Conservation (phyloP, 176 grass and related monocot genomes). For the Eragrostis curvula region DNA sequence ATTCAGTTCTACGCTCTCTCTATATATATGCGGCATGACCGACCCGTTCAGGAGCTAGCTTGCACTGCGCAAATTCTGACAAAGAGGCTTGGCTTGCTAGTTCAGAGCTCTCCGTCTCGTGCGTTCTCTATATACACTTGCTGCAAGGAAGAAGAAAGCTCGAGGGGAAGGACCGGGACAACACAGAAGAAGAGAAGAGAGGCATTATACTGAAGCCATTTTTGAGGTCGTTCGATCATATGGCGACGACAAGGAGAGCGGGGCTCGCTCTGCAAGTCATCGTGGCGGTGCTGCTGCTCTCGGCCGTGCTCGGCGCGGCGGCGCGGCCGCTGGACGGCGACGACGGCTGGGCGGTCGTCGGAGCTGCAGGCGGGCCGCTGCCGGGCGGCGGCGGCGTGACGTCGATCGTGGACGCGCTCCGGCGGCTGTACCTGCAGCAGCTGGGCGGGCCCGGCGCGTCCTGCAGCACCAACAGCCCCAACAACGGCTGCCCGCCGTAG, state of each 20-base stretch:
- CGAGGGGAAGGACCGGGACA: neutral
- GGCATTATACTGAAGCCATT: neutral
- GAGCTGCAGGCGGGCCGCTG: neutral
- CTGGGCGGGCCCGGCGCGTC: slow-evolving; percentile 43
- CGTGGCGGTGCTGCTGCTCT: slow-evolving; percentile 17
- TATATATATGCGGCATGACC: slow-evolving; percentile 36
- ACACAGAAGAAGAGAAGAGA: neutral
- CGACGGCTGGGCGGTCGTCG: slow-evolving; percentile 3
- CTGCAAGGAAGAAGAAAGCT: neutral
- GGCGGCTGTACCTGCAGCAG: slow-evolving; percentile 51
- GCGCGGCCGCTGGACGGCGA: slow-evolving; percentile 40
- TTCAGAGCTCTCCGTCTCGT: neutral
- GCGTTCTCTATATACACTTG: neutral
- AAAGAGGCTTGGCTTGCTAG: neutral
- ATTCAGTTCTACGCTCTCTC: neutral
- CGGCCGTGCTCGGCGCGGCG: slow-evolving; percentile 30
- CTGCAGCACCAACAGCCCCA: slow-evolving; percentile 57
- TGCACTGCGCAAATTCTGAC: neutral
- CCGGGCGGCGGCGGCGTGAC: slow-evolving; percentile 12
- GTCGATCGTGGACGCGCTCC: slow-evolving; percentile 40
- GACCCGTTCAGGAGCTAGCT: neutral
- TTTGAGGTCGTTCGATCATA: neutral
- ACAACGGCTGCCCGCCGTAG: slow-evolving; percentile 51
- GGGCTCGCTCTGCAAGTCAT: neutral
- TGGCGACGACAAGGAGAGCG: neutral